These are phyloP conservation scores for Viridothelium virens DNA, from an alignment of 495 filamentous ascomycete species.

Conservation along the genomic window DNA sequence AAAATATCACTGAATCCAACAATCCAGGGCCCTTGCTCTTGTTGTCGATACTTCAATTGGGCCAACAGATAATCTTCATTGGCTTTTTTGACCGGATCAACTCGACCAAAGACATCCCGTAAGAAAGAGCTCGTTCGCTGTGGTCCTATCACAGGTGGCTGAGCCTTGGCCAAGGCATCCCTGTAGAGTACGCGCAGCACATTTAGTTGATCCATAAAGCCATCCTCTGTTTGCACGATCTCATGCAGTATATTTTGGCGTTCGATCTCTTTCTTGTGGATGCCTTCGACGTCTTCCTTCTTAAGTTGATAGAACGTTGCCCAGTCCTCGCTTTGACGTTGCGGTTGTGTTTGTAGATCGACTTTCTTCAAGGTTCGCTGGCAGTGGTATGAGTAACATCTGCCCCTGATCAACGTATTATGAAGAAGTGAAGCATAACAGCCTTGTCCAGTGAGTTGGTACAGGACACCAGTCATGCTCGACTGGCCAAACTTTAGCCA, in stretches of 20 bases:
- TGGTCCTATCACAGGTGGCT: conserved; percentile 73
- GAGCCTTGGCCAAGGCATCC: conserved; percentile 63
- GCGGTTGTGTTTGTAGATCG: conserved; percentile 63
- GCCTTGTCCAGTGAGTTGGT: conserved; percentile 84
- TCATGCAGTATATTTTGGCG: conserved; percentile 94
- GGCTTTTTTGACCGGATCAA: conserved; percentile 79
- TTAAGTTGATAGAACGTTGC: conserved; percentile 81
- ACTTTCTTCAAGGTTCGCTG: conserved; percentile 91
- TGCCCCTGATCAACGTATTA: conserved; percentile 58
- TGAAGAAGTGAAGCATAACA: conserved; percentile 86
- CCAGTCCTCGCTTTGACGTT: conserved; percentile 74
- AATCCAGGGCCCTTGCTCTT: conserved; percentile 93
- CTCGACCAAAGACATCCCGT: conserved; percentile 77
- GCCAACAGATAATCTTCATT: conserved; percentile 93
- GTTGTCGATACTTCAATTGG: conserved; percentile 93
- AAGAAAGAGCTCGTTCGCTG: conserved; percentile 71
- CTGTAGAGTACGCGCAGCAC: conserved; percentile 79
- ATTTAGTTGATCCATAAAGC: conserved; percentile 79
- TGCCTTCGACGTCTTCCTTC: conserved; percentile 60
- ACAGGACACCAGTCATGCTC: conserved; percentile 75
- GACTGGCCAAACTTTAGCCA: conserved; percentile 88
- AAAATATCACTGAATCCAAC: conserved; percentile 95
- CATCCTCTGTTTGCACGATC: conserved; percentile 87
- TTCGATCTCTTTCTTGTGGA: conserved; percentile 79
- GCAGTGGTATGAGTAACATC: conserved; percentile 93